These are phyloP conservation scores for Neurospora tetraspora DNA, from an alignment of 495 filamentous ascomycete species.

Conservation along the genomic window DNA sequence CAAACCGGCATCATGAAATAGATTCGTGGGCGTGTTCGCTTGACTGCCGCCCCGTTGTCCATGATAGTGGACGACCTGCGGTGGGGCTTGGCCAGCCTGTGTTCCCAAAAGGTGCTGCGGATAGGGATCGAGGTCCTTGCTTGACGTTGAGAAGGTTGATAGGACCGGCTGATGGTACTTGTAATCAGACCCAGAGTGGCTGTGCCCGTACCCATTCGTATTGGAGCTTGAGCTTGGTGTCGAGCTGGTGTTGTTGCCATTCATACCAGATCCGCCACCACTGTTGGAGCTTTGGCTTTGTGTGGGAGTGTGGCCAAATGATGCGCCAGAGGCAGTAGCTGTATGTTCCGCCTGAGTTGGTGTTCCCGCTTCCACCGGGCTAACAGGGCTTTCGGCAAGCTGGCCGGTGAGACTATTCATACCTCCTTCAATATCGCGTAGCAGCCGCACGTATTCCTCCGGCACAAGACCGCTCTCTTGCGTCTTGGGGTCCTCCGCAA, in stretches of 20 bases:
- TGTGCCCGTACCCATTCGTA: background rate
- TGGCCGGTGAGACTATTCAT: constrained; percentile 43
- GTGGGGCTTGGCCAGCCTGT: constrained; percentile 48
- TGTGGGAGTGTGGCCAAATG: constrained; percentile 31
- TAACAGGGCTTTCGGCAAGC: constrained; percentile 28
- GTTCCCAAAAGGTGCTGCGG: constrained; percentile 51
- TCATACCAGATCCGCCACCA: constrained; percentile 14
- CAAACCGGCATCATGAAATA: constrained; percentile 27
- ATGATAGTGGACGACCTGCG: constrained; percentile 53
- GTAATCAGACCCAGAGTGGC: constrained; percentile 17
- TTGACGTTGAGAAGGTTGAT: constrained; percentile 66
- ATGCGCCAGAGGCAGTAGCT: background rate
- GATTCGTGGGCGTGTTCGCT: constrained; percentile 46
- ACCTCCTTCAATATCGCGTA: constrained; percentile 78
- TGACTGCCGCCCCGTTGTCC: constrained; percentile 50
- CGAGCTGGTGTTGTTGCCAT: constrained; percentile 13
- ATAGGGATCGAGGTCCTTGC: constrained; percentile 63
- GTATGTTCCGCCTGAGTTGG: constrained; percentile 46
- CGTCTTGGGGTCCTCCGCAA: constrained; percentile 91
- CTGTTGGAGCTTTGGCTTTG: constrained; percentile 20
- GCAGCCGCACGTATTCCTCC: constrained; percentile 89
- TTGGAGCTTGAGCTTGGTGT: constrained; percentile 10
- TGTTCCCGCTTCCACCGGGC: constrained; percentile 39
- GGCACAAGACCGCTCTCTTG: constrained; percentile 79
- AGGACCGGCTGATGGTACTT: constrained; percentile 57